Conservation (phyloP, 257 asterid species). For the Solanum rostratum region DNA sequence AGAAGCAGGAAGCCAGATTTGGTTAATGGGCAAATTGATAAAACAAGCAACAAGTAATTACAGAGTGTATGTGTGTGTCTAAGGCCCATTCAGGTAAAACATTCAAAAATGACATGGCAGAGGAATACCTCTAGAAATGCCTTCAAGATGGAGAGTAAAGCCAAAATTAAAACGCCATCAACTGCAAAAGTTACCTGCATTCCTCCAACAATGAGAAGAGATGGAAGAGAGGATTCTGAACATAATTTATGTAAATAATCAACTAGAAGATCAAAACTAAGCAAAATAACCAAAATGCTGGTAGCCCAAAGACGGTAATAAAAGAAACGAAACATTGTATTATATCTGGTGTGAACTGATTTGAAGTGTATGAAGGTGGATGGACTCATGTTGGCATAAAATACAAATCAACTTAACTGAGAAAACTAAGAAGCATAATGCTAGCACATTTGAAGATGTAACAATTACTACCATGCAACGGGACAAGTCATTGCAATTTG, state of each 20-base stretch:
- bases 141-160: constrained; percentile 22
- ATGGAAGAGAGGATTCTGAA: neutral
- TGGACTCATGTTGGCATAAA: neutral
- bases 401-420: neutral
- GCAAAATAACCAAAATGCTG: neutral
- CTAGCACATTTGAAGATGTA: neutral
- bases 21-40: neutral
- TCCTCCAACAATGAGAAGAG: neutral
- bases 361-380: neutral
- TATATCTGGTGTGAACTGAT: neutral
- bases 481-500: neutral
- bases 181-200: constrained; percentile 24
- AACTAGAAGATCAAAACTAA: neutral
- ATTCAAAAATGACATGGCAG: neutral
- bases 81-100: neutral
- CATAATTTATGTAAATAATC: neutral
- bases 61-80: neutral
- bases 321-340: neutral
- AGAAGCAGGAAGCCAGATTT: neutral
- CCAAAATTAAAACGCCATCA: constrained; percentile 25
- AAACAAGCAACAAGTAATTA: neutral
- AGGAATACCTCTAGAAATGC: constrained; percentile 27
- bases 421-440: neutral
- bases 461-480: neutral
- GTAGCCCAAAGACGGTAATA: neutral